Percentiles rank a stretch among this genome's conserved stretches.
These are phyloP conservation scores for Endoconidiophora laricicola DNA, from an alignment of 2,329 filamentous ascomycete species.

Conservation along the genomic window DNA sequence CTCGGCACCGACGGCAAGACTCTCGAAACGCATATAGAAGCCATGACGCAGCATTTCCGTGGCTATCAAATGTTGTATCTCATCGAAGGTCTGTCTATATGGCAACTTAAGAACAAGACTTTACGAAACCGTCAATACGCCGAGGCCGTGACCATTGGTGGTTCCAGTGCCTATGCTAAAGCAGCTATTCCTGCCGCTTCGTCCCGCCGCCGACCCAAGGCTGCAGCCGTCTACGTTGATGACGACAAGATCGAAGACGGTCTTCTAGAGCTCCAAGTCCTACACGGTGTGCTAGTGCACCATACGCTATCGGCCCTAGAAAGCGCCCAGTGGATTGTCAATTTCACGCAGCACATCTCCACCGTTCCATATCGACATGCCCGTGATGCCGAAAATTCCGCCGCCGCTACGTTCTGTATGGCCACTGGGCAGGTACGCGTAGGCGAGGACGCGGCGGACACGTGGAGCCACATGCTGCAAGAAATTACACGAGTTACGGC, in stretches of 20 bases:
- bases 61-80: constrained; percentile 46
- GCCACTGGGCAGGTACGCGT: constrained; percentile 58
- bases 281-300: constrained; percentile 50
- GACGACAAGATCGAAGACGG: constrained; percentile 56
- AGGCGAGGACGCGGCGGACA: constrained; percentile 48
- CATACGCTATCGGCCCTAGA: constrained; percentile 45
- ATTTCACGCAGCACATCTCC: constrained; percentile 65
- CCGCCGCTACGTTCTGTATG: constrained; percentile 58
- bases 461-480: constrained; percentile 59
- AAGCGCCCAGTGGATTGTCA: constrained; percentile 54
- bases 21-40: neutral
- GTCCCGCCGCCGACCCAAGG: constrained; percentile 20
- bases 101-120: constrained; percentile 53
- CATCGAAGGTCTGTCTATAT: constrained; percentile 49
- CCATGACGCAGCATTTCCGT: constrained; percentile 36
- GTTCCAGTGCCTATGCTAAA: constrained; percentile 13
- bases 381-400: constrained; percentile 29
- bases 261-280: constrained; percentile 51
- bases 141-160: constrained; percentile 33
- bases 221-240: constrained; percentile 28
- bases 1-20: constrained; percentile 24
- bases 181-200: constrained; percentile 16
- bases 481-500: constrained; percentile 57
- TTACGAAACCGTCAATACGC: constrained; percentile 51
- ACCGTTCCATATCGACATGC: constrained; percentile 54